A percentile compares a stretch with the other conserved stretches of the same genome.
These are phyloP conservation scores for Adiantum capillusveneris DNA, from an alignment of 75 land plant species.

Conservation along the genomic window DNA sequence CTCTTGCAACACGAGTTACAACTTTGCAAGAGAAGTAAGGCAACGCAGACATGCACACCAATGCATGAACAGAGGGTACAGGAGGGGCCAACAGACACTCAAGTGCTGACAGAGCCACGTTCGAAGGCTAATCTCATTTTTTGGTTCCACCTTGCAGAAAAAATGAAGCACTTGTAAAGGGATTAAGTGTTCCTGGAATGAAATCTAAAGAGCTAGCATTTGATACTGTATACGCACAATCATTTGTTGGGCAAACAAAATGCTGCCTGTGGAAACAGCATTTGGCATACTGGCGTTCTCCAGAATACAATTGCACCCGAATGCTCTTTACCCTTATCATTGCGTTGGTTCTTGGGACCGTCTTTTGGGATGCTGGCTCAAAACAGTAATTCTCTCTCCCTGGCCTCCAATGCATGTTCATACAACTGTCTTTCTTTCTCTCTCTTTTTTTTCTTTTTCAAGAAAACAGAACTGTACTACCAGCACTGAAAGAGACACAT, in stretches of 20 bases:
- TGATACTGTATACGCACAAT: conserved; percentile 48
- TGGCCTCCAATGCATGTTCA: no score
- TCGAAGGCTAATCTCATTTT: neutral
- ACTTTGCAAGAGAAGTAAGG: no score
- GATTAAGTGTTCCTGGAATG: conserved; percentile 33
- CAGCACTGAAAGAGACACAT: no score
- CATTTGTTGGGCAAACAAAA: conserved; percentile 37
- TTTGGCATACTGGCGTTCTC: conserved; percentile 77
- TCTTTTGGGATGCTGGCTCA: conserved; percentile 70
- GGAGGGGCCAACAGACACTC: neutral
- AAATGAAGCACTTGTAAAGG: conserved; percentile 52
- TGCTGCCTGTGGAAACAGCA: conserved; percentile 81
- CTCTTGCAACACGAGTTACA: no score
- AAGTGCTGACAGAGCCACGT: no score
- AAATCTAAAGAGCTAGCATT: conserved; percentile 53
- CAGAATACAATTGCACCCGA: conserved; percentile 68
- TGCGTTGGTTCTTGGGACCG: conserved; percentile 68
- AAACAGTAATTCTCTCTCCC: conserved; percentile 59
- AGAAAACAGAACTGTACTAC: no score
- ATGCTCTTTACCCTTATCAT: conserved; percentile 60
- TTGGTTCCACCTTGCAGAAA: conserved; percentile 19
- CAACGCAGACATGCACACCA: no score
- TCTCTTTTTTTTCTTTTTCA: no score
- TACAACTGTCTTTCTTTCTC: no score
- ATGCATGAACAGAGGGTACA: no score